Percentiles rank a stretch among this genome's conserved stretches.
Conservation (phyloP, 257 asterid genomes). For the Lycium ferocissimum region DNA sequence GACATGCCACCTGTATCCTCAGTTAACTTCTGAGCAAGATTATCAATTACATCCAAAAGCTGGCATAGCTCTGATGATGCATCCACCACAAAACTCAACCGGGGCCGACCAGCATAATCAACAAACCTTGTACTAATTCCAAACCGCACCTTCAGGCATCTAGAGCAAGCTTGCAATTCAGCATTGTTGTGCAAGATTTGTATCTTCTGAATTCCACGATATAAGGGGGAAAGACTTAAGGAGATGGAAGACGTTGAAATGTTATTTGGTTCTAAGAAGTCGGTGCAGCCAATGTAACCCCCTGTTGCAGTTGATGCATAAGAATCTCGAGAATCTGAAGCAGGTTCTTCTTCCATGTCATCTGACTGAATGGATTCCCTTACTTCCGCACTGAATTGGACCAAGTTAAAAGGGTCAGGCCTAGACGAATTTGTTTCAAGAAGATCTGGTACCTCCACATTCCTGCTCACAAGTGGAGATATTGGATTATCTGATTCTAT, state of each 20-base stretch:
- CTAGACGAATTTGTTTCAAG: conserved; percentile 44
- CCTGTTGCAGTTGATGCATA: conserved; percentile 36
- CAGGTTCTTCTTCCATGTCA: conserved; percentile 70
- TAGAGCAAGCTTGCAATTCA: conserved; percentile 63
- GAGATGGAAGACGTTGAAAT: conserved; percentile 64
- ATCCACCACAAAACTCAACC: conserved; percentile 74
- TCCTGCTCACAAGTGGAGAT: conserved; percentile 42
- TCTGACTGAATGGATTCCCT: conserved; percentile 44
- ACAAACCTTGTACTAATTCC: conserved; percentile 70
- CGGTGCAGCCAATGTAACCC: conserved; percentile 42
- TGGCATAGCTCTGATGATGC: conserved; percentile 62
- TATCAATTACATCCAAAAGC: conserved; percentile 66
- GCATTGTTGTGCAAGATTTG: conserved; percentile 56
- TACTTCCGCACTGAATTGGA: conserved; percentile 47
- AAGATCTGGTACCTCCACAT: conserved; percentile 37
- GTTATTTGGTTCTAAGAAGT: conserved; percentile 62
- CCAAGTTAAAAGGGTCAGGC: conserved; percentile 55
- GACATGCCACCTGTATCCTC: conserved; percentile 73
- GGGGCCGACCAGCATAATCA: conserved; percentile 80
- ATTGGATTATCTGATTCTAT: conserved; percentile 52
- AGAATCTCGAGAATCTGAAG: conserved; percentile 46
- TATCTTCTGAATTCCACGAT: conserved; percentile 64
- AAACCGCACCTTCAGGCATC: conserved; percentile 73
- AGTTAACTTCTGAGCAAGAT: conserved; percentile 56
- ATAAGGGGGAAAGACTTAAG: conserved; percentile 55